Conservation (phyloP, 2,329 filamentous ascomycete genomes). For the Nemania bipapillata region DNA sequence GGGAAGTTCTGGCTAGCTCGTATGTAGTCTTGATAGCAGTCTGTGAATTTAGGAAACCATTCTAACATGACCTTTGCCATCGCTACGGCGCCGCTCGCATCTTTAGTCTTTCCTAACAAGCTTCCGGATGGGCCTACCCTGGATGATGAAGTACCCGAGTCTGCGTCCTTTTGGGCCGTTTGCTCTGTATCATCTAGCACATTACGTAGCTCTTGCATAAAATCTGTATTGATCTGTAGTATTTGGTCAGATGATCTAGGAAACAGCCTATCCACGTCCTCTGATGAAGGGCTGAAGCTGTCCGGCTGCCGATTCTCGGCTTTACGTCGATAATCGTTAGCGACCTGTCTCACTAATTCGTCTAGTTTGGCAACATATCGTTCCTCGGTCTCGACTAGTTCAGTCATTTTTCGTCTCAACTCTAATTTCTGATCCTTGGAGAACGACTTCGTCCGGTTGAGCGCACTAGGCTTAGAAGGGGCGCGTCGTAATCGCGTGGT, state of each 20-base stretch:
- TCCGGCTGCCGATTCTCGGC: slow-evolving; percentile 67
- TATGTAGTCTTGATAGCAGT: slow-evolving; percentile 94
- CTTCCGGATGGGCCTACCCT: slow-evolving; percentile 57
- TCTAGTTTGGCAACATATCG: slow-evolving; percentile 90
- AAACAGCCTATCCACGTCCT: slow-evolving; percentile 80
- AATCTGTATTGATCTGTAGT: slow-evolving; percentile 80
- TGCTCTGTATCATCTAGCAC: slow-evolving; percentile 86
- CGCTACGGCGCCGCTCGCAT: slow-evolving; percentile 79
- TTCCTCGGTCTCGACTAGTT: slow-evolving; percentile 92
- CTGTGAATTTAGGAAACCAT: slow-evolving; percentile 92
- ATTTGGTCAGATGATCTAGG: slow-evolving; percentile 83
- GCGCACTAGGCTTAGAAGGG: slow-evolving; percentile 83
- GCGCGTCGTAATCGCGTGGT: slow-evolving; percentile 85
- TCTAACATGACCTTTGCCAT: slow-evolving; percentile 85
- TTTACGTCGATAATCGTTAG: slow-evolving; percentile 79
- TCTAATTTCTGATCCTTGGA: slow-evolving; percentile 83
- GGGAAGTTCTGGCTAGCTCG: slow-evolving; percentile 88
- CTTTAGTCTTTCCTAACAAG: slow-evolving; percentile 64
- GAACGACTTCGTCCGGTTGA: slow-evolving; percentile 82
- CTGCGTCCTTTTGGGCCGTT: slow-evolving; percentile 79
- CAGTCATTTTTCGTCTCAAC: slow-evolving; percentile 86
- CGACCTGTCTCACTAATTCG: slow-evolving; percentile 82
- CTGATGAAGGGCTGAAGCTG: slow-evolving; percentile 76
- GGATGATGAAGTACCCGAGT: slow-evolving; percentile 63
- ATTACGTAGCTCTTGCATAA: slow-evolving; percentile 78